phyloP scores from a whole-genome alignment of 1,284 basidiomycete species.

The Sparassis latifolia region DNA sequence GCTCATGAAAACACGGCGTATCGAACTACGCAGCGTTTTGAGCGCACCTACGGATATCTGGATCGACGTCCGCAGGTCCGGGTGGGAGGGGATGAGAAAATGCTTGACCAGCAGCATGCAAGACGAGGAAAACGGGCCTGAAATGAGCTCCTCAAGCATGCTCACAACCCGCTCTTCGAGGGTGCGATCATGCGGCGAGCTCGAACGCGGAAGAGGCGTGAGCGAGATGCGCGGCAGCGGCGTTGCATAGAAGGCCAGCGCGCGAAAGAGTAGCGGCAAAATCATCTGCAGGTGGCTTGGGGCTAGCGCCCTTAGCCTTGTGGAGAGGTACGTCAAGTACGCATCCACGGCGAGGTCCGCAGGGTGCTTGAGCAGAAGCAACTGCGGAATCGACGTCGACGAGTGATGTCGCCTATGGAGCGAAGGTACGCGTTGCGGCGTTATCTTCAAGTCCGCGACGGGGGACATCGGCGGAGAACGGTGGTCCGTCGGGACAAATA shows the following conservation, averaged over 20 bases:
- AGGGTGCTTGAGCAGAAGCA: slow-evolving; percentile 28
- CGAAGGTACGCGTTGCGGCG: slow-evolving; percentile 25
- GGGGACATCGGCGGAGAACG: slow-evolving; percentile 22
- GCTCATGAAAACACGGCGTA: slow-evolving; percentile 52
- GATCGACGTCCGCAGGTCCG: slow-evolving; percentile 22
- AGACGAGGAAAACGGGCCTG: slow-evolving; percentile 56
- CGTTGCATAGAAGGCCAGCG: slow-evolving; percentile 53
- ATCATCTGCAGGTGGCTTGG: slow-evolving; percentile 46
- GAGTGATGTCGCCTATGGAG: slow-evolving; percentile 53
- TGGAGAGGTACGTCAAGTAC: slow-evolving; percentile 57
- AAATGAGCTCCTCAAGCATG: slow-evolving; percentile 47
- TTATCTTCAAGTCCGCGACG: slow-evolving; percentile 18
- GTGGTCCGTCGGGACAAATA: slow-evolving; percentile 32
- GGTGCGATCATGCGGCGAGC: slow-evolving; percentile 26
- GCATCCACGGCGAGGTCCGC: slow-evolving; percentile 54
- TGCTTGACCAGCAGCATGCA: slow-evolving; percentile 56
- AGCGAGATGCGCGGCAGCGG: slow-evolving; percentile 62
- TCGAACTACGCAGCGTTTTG: slow-evolving; percentile 56
- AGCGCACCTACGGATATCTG: slow-evolving; percentile 59
- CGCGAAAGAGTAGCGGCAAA: slow-evolving; percentile 66
- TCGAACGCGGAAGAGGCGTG: slow-evolving; percentile 15
- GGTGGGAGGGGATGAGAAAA: slow-evolving; percentile 33
- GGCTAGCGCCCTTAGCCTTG: slow-evolving; percentile 51
- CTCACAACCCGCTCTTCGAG: slow-evolving; percentile 53
- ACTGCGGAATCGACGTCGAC: slow-evolving; percentile 36